phyloP scores from a whole-genome alignment of 225 moss, liverwort and hornwort species.

The Sphagnum tenellum region DNA sequence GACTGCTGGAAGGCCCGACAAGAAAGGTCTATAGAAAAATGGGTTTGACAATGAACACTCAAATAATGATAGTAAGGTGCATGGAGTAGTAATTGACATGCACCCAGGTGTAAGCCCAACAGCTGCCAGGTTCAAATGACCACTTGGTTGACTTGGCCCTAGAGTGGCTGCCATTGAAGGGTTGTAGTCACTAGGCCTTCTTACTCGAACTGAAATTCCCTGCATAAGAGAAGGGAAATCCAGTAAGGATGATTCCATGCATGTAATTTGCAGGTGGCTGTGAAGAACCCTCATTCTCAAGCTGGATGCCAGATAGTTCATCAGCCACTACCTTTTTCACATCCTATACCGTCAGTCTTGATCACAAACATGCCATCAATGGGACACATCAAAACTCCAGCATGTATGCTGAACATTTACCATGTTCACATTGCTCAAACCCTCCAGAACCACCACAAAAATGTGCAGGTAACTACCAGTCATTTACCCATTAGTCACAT shows the following conservation, averaged over 20 bases:
- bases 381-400: too few species aligned
- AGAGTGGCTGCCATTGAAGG: constrained; percentile 99
- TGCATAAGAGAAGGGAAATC: constrained; percentile 29
- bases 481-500: too few species aligned
- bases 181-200: constrained; percentile 98
- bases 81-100: constrained; percentile 1
- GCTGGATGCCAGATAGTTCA: too few species aligned
- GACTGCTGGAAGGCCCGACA: too few species aligned
- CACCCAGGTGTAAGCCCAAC: constrained; percentile 99
- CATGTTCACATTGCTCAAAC: too few species aligned
- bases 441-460: too few species aligned
- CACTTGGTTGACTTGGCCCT: constrained; percentile 96
- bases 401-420: too few species aligned
- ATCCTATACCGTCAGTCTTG: too few species aligned
- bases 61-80: background rate
- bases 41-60: background rate
- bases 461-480: too few species aligned
- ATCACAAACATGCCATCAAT: too few species aligned
- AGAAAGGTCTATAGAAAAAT: background rate
- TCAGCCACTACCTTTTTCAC: too few species aligned
- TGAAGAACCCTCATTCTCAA: too few species aligned
- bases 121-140: constrained; percentile 84
- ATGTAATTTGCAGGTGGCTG: background rate
- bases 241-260: constrained; percentile 11
- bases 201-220: constrained; percentile 95